phyloP scores from a whole-genome alignment of 768 basidiomycete species.

The Naematelia encephala region DNA sequence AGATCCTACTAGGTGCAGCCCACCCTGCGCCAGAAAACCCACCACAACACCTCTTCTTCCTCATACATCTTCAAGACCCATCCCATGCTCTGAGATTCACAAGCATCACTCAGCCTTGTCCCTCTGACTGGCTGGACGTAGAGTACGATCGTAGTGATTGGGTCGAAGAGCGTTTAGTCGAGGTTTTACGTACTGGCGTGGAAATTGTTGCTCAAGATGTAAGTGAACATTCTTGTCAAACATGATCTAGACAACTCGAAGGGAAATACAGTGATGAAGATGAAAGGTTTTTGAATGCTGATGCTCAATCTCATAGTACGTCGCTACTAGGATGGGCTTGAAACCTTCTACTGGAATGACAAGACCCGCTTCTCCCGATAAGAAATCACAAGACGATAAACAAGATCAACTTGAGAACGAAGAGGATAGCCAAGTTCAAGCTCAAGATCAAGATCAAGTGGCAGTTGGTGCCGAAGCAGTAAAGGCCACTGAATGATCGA shows the following conservation, averaged over 20 bases:
- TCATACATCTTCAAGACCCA: constrained; percentile 72
- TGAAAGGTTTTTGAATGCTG: not conserved
- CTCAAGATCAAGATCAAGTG: too few species aligned
- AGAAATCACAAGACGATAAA: too few species aligned
- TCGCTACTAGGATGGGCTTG: constrained; percentile 39
- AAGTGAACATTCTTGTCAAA: constrained; percentile 15
- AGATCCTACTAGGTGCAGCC: constrained; percentile 30
- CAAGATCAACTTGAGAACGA: too few species aligned
- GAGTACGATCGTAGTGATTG: constrained; percentile 78
- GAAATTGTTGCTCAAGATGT: constrained; percentile 86
- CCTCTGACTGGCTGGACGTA: constrained; percentile 77
- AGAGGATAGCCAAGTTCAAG: too few species aligned
- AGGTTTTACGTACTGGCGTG: constrained; percentile 74
- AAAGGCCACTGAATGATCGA: too few species aligned
- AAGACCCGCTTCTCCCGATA: constrained; percentile 14
- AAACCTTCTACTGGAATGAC: constrained; percentile 19
- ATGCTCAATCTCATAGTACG: constrained; percentile 20
- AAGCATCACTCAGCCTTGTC: constrained; percentile 77
- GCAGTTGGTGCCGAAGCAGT: too few species aligned
- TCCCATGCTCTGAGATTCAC: constrained; percentile 70
- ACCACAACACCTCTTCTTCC: constrained; percentile 63
- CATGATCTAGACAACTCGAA: not conserved
- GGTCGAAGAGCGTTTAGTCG: constrained; percentile 94
- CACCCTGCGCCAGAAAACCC: constrained; percentile 6
- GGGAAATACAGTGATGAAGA: not conserved